phyloP scores from a whole-genome alignment of 192 early-diverging fungal genomes.

The Cladochytrium replicatum region DNA sequence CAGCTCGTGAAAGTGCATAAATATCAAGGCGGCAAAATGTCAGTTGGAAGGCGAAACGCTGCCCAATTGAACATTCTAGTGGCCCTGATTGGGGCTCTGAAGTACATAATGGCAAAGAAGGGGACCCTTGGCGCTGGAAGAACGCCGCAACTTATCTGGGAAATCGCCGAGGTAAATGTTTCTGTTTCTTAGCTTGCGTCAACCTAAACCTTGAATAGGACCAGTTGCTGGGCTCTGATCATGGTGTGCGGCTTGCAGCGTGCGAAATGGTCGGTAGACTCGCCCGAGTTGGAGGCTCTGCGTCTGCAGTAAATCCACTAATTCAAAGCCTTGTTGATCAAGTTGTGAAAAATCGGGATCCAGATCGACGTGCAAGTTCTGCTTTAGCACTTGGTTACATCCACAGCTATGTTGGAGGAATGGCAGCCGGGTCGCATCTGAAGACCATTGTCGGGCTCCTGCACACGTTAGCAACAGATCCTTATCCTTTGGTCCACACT shows the following conservation, averaged over 20 bases:
- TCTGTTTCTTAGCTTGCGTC: neutral
- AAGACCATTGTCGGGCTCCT: conserved; percentile 82
- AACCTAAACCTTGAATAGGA: conserved; percentile 29
- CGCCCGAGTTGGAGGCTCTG: conserved; percentile 53
- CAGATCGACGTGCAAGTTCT: conserved; percentile 87
- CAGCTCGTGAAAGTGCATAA: conserved; percentile 56
- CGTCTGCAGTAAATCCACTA: conserved; percentile 55
- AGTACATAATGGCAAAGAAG: conserved; percentile 49
- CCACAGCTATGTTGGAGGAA: conserved; percentile 78
- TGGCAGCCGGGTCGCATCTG: conserved; percentile 73
- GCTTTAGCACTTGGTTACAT: conserved; percentile 83
- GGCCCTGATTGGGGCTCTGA: conserved; percentile 61
- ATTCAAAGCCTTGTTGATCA: conserved; percentile 72
- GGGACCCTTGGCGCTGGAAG: conserved; percentile 23
- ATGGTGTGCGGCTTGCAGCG: conserved; percentile 60
- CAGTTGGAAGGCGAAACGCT: conserved; percentile 59
- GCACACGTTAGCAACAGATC: conserved; percentile 81
- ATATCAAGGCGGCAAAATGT: conserved; percentile 42
- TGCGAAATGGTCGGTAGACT: conserved; percentile 77
- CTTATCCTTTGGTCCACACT: conserved; percentile 85
- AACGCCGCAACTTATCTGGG: conserved; percentile 22
- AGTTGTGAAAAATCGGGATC: conserved; percentile 85
- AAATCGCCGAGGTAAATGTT: conserved; percentile 34
- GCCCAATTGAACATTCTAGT: conserved; percentile 70
- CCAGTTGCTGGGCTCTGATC: conserved; percentile 56